phyloP scores from a whole-genome alignment of 176 grass and related monocot genomes.

The Metroxylon sagu region DNA sequence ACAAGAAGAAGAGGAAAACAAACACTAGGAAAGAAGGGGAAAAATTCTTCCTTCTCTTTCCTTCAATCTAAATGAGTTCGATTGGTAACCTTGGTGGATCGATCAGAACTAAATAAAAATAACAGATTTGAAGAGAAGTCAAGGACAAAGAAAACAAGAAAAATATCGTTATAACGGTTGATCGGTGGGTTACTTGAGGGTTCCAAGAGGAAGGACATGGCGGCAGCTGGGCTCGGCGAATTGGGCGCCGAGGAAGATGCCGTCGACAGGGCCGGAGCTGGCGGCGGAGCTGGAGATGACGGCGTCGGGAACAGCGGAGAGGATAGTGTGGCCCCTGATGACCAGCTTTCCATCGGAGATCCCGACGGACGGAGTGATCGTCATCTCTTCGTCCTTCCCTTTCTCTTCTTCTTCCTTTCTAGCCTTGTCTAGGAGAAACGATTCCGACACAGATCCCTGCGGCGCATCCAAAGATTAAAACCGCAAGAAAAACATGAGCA shows the following conservation, averaged over 20 bases:
- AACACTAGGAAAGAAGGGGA: no score
- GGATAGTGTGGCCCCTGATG: constrained; percentile 38
- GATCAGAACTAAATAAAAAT: no score
- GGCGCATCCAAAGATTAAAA: no score
- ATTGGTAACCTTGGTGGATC: no score
- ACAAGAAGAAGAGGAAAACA: not conserved
- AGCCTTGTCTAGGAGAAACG: no score
- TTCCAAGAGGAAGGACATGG: constrained; percentile 69
- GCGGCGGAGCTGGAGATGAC: constrained; percentile 46
- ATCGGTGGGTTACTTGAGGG: constrained; percentile 32
- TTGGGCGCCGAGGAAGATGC: constrained; percentile 68
- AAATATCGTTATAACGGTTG: not conserved
- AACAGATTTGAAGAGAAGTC: no score
- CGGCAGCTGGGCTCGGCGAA: constrained; percentile 29
- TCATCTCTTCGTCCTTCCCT: constrained; percentile 38
- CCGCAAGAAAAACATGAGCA: no score
- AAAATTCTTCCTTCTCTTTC: no score
- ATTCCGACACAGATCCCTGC: no score
- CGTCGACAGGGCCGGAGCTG: constrained; percentile 44
- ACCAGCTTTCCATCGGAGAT: constrained; percentile 44
- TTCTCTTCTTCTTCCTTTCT: no score
- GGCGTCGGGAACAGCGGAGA: constrained; percentile 49
- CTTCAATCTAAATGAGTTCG: no score
- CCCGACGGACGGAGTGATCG: constrained; percentile 41
- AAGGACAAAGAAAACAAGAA: no score